Evolutionary conservation across 1,284 basidiomycete species (phyloP).

Genomic region (Phlebopus sp.): DNA sequence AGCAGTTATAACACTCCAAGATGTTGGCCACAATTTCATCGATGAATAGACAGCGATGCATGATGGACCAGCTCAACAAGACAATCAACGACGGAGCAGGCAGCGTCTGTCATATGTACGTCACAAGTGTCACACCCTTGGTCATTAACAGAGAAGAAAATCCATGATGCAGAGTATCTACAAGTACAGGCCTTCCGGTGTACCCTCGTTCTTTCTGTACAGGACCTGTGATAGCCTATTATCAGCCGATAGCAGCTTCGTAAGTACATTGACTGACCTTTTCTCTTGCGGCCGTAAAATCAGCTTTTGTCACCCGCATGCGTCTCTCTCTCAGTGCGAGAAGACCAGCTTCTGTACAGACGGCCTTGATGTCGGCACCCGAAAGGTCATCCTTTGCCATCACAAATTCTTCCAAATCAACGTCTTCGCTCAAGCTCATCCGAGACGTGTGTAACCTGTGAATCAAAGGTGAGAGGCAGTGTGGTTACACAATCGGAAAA

Average conservation of each 20-base stretch:
- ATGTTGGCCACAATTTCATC: not conserved
- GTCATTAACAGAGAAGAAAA: conserved; percentile 1
- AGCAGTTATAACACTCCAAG: not conserved
- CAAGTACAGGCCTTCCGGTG: conserved; percentile 80
- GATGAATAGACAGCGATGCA: not conserved
- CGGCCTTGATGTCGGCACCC: conserved; percentile 98
- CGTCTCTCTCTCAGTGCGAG: conserved; percentile 92
- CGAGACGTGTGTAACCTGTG: conserved; percentile 87
- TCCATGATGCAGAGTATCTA: conserved; percentile 35
- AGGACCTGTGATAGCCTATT: conserved; percentile 52
- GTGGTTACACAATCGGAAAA: not conserved
- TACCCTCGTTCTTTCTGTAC: conserved; percentile 93
- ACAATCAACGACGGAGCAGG: not conserved
- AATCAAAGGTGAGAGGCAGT: conserved; percentile 5
- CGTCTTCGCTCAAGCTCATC: conserved; percentile 91
- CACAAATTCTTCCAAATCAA: conserved; percentile 95
- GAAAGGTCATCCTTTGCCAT: conserved; percentile 96
- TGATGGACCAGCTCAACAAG: not conserved
- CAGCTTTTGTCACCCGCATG: conserved; percentile 94
- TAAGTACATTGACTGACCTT: conserved; percentile 53
- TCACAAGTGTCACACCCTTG: too few species aligned
- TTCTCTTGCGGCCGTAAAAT: conserved; percentile 85
- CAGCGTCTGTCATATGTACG: too few species aligned
- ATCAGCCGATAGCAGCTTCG: conserved; percentile 11
- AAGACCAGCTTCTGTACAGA: conserved; percentile 95